Percentiles rank a stretch among this genome's conserved stretches.
phyloP scores from a whole-genome alignment of 352 stramenopile genomes.

The Pythium brachiatum region DNA sequence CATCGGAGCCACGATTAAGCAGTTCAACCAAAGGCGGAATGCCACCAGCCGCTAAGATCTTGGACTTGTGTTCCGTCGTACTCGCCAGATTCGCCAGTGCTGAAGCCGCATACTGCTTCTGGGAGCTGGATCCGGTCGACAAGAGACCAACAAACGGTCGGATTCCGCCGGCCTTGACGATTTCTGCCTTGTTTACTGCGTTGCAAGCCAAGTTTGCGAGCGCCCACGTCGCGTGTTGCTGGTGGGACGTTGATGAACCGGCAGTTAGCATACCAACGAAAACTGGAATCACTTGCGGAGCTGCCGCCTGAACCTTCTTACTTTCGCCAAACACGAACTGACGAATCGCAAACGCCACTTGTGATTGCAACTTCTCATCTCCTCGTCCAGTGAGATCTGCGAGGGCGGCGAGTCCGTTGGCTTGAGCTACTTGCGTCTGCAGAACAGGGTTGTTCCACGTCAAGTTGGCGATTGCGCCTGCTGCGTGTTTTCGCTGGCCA shows the following conservation, averaged over 20 bases:
- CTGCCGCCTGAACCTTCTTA: slow-evolving; percentile 15
- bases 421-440: slow-evolving; percentile 13
- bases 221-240: slow-evolving; percentile 20
- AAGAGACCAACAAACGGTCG: slow-evolving; percentile 9
- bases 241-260: neutral
- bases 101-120: slow-evolving; percentile 22
- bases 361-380: slow-evolving; percentile 18
- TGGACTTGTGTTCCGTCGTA: slow-evolving; percentile 15
- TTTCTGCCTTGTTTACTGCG: slow-evolving; percentile 22
- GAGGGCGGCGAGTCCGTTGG: slow-evolving; percentile 2
- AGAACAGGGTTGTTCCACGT: slow-evolving; percentile 14
- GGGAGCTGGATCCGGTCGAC: neutral
- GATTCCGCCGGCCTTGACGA: slow-evolving; percentile 14
- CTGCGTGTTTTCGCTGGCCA: slow-evolving; percentile 18
- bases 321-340: slow-evolving; percentile 18
- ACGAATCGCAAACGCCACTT: slow-evolving; percentile 17
- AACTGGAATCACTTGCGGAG: slow-evolving; percentile 5
- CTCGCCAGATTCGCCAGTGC: slow-evolving; percentile 20
- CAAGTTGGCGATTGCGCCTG: slow-evolving; percentile 20
- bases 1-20: slow-evolving; percentile 8
- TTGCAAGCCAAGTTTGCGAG: slow-evolving; percentile 23
- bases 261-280: slow-evolving; percentile 13
- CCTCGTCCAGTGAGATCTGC: slow-evolving; percentile 9
- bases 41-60: slow-evolving; percentile 8
- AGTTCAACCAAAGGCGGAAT: slow-evolving; percentile 13